Evolutionary conservation across 345 rosid genomes (phyloP).

Genomic region (Mangifera indica): DNA sequence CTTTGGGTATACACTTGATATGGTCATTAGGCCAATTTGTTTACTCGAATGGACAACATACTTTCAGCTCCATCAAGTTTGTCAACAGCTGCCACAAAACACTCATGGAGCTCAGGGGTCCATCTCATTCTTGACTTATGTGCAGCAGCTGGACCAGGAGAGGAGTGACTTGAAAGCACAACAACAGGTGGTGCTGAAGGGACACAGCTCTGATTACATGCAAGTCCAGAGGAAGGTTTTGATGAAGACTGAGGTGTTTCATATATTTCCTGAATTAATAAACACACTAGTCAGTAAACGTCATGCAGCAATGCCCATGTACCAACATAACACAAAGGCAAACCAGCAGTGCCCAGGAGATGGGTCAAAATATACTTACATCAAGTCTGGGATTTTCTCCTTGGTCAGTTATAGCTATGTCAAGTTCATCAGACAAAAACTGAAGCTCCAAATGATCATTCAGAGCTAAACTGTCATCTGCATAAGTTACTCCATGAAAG

Average conservation of each 20-base stretch:
- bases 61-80: conserved; percentile 94
- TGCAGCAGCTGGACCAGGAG: conserved; percentile 42
- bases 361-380: conserved; percentile 40
- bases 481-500: conserved; percentile 48
- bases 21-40: neutral
- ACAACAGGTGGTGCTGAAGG: conserved; percentile 39
- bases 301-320: conserved; percentile 1
- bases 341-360: neutral
- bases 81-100: conserved; percentile 63
- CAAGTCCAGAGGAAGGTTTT: conserved; percentile 30
- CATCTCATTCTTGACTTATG: conserved; percentile 91
- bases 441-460: conserved; percentile 77
- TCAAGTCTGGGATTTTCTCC: conserved; percentile 82
- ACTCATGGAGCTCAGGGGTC: conserved; percentile 87
- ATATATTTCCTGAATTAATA: conserved; percentile 60
- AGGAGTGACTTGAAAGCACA: conserved; percentile 43
- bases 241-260: conserved; percentile 43
- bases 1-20: no score
- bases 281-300: conserved; percentile 10
- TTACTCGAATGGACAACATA: conserved; percentile 12
- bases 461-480: conserved; percentile 39
- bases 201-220: conserved; percentile 32
- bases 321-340: neutral
- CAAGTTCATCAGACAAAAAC: conserved; percentile 78
- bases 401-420: conserved; percentile 68